These are phyloP conservation scores for Boletus edulis DNA, from an alignment of 768 basidiomycete genomes.

Conservation along the genomic window DNA sequence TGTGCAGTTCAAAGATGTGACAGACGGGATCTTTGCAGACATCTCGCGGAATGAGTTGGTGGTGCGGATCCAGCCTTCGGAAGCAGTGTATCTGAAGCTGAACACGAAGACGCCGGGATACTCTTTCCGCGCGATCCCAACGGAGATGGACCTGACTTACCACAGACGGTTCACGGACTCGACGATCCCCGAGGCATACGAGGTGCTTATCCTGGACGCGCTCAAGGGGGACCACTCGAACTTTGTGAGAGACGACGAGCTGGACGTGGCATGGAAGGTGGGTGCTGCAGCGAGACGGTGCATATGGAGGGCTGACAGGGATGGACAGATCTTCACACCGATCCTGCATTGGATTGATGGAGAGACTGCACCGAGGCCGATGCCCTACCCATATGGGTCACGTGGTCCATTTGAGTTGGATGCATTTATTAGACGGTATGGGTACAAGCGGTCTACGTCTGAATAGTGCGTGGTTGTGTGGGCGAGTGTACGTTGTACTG, in stretches of 20 bases:
- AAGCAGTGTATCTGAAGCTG: slow-evolving; percentile 96
- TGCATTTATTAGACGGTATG: slow-evolving; percentile 68
- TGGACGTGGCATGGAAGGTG: slow-evolving; percentile 98
- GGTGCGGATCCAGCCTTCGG: slow-evolving; percentile 93
- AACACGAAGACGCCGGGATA: slow-evolving; percentile 95
- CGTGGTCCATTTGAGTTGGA: slow-evolving; percentile 90
- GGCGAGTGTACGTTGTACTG: not conserved
- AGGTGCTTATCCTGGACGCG: slow-evolving; percentile 92
- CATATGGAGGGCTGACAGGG: slow-evolving; percentile 3
- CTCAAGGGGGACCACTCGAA: slow-evolving; percentile 99
- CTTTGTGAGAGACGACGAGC: slow-evolving; percentile 96
- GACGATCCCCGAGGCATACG: slow-evolving; percentile 95
- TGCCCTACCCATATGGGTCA: slow-evolving; percentile 88
- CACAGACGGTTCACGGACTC: slow-evolving; percentile 89
- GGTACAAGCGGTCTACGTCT: slow-evolving; percentile 64
- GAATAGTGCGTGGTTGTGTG: slow-evolving; percentile 61
- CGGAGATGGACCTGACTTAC: slow-evolving; percentile 98
- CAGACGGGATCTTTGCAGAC: slow-evolving; percentile 94
- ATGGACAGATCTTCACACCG: slow-evolving; percentile 80
- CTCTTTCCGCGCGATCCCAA: slow-evolving; percentile 84
- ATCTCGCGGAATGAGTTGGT: slow-evolving; percentile 97
- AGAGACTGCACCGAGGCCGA: slow-evolving; percentile 66
- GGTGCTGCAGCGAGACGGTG: slow-evolving; percentile 17
- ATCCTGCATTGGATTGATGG: slow-evolving; percentile 97
- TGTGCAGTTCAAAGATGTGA: slow-evolving; percentile 97